phyloP scores from a whole-genome alignment of 768 basidiomycete genomes.

The Cubamyces sp. region DNA sequence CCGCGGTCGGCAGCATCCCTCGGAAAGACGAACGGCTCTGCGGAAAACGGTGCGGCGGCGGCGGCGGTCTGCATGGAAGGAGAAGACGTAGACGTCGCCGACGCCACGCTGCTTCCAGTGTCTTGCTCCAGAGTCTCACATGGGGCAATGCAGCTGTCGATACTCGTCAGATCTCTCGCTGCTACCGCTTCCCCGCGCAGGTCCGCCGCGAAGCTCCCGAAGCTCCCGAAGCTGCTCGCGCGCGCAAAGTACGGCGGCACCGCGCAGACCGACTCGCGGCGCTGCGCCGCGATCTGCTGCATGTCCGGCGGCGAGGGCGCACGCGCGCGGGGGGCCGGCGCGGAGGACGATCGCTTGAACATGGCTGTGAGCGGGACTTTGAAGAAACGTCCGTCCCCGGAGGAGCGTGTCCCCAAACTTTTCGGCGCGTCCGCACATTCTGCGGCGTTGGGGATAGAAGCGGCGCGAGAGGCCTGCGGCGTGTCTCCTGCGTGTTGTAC shows the following conservation, averaged over 20 bases:
- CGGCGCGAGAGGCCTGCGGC: neutral
- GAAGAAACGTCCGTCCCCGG: slow-evolving; percentile 42
- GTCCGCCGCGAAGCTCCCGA: slow-evolving; percentile 4
- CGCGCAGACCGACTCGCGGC: slow-evolving; percentile 23
- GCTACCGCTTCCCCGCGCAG: slow-evolving; percentile 5
- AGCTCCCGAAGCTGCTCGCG: slow-evolving; percentile 15
- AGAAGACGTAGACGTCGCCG: neutral
- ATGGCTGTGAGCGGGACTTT: slow-evolving; percentile 60
- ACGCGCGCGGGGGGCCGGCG: slow-evolving; percentile 43
- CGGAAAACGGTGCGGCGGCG: neutral
- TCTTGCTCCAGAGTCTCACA: slow-evolving; percentile 4
- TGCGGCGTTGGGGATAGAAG: neutral
- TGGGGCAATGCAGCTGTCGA: neutral
- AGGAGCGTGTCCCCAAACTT: slow-evolving; percentile 8
- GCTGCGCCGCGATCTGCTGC: slow-evolving; percentile 6
- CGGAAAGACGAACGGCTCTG: slow-evolving; percentile 11
- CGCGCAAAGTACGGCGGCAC: slow-evolving; percentile 14
- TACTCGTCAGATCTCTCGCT: neutral
- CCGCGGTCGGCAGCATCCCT: slow-evolving; percentile 5
- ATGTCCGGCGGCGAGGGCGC: slow-evolving; percentile 15
- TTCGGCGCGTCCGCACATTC: slow-evolving; percentile 6
- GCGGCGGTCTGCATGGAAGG: slow-evolving; percentile 10
- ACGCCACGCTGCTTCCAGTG: slow-evolving; percentile 1
- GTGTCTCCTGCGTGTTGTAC: slow-evolving; percentile 17
- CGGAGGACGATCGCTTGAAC: slow-evolving; percentile 68